These are phyloP conservation scores for Dianthus caryophyllus DNA, from an alignment of 148 eudicot species.

Conservation along the genomic window DNA sequence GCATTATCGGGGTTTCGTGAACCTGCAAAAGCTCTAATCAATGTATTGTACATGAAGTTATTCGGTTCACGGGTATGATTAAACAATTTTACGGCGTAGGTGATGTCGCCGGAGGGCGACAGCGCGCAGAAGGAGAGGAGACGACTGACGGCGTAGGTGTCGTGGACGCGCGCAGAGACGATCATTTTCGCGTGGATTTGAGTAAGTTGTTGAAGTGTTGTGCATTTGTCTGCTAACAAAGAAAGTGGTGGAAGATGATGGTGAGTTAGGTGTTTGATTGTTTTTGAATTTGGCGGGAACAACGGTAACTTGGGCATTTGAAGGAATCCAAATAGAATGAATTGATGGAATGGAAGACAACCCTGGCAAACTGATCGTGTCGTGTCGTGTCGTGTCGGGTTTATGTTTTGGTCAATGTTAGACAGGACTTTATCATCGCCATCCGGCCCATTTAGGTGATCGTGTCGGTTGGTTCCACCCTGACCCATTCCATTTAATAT, in stretches of 20 bases:
- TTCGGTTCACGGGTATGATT: slow-evolving; percentile 38
- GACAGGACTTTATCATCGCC: no score
- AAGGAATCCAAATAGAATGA: no score
- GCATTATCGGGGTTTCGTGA: slow-evolving; percentile 36
- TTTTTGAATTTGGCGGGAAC: slow-evolving; percentile 25
- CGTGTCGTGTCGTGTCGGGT: no score
- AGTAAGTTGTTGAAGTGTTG: slow-evolving; percentile 51
- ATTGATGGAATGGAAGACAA: no score
- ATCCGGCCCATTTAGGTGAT: no score
- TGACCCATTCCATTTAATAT: no score
- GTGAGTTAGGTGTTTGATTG: slow-evolving; percentile 10
- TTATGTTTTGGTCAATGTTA: no score
- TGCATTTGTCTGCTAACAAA: slow-evolving; percentile 54
- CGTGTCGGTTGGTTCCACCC: no score
- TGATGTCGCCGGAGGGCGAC: slow-evolving; percentile 44
- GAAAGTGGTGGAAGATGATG: slow-evolving; percentile 31
- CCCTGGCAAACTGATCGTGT: no score
- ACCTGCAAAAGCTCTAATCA: slow-evolving; percentile 60
- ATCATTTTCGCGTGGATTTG: slow-evolving; percentile 79
- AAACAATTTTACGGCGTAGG: slow-evolving; percentile 52
- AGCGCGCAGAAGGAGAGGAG: slow-evolving; percentile 58
- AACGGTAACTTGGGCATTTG: slow-evolving; percentile 10
- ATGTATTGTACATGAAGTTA: slow-evolving; percentile 73
- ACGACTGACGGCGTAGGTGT: slow-evolving; percentile 62
- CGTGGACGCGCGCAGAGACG: slow-evolving; percentile 47